Percentiles rank a stretch among this genome's conserved stretches.
Conservation (phyloP, 2,329 filamentous ascomycete genomes). For the Aspergillus sp. region DNA sequence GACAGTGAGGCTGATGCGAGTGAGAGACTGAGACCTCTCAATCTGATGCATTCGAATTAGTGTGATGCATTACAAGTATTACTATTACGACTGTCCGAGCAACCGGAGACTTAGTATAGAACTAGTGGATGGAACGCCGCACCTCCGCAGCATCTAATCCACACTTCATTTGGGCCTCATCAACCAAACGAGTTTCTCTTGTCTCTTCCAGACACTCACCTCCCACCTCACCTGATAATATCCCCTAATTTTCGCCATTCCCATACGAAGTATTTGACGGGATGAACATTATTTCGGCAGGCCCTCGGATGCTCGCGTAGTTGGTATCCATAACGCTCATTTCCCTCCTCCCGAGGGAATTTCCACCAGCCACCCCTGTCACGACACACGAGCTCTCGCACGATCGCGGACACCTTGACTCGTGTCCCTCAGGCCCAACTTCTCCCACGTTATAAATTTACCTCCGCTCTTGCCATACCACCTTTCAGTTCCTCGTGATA, state of each 20-base stretch:
- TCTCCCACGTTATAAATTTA: slow-evolving; percentile 1
- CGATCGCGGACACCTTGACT: slow-evolving; percentile 2
- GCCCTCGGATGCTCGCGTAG: slow-evolving; percentile 2
- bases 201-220: neutral
- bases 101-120: neutral
- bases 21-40: neutral
- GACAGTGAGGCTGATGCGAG: neutral
- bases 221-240: neutral
- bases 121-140: slow-evolving; percentile 6
- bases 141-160: slow-evolving; percentile 1
- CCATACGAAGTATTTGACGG: neutral
- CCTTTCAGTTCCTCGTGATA: neutral
- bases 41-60: slow-evolving; percentile 1
- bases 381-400: slow-evolving; percentile 3
- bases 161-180: neutral
- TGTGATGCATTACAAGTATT: neutral
- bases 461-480: slow-evolving; percentile 3
- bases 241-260: neutral
- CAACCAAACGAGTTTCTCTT: neutral
- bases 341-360: slow-evolving; percentile 24
- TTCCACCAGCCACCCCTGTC: slow-evolving; percentile 24
- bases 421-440: slow-evolving; percentile 4
- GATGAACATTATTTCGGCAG: neutral
- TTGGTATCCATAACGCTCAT: slow-evolving; percentile 17
- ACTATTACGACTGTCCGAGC: neutral